Base-by-base conservation (phyloP, 139 green algal genomes). In the Chlorella sp. region DNA sequence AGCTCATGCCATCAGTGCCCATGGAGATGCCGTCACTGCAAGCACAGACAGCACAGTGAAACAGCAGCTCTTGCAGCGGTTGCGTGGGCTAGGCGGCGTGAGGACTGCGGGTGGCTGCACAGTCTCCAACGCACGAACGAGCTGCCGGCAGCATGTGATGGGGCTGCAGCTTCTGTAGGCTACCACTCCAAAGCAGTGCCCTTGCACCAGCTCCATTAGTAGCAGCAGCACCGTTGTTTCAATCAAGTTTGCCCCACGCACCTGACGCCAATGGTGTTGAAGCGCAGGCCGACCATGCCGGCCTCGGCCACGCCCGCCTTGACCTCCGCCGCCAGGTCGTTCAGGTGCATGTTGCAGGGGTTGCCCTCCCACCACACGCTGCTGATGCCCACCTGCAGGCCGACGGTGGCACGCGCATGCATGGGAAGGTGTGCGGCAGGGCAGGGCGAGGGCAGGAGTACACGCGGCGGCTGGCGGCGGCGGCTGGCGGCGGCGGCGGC, bases 311-410 rank as follows among this genome's bases (percentile, higher is more conserved):
- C 94, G 63, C 97, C 97, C n/a, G 88, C 83, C 91, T 99, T 99
- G 28, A 99, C 97, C 67, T 98, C 92, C 7, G 91, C 93, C 4
- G 95, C 95, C 73, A 99, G 90, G 84, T 97, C 91, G 88, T 98
- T 94, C 34, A 99, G 93, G 92, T 99, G 97, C 96, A 99, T 99
- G 93, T 99, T 99, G 96, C 97, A 99, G 55, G 97, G 94, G 91
- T 99, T 99, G 87, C 97, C 97, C 89, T 99, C 97, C 78, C 98
- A 99, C 97, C 97, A 99, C 68, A 99, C 94, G 34, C 93, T 98
- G 5, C 94, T 95, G 79, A 99, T 96, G 71, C 97, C 97, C 26
- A 99, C 88, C 94, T 96, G 86, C 73, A 51, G 71, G 13, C 25
- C 13, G 41, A 12, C 12, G 2, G 26, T 32, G 32, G 28, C 11